A percentile compares a stretch with the other conserved stretches of the same genome.
These are phyloP conservation scores for Aureobasidium namibiae DNA, from an alignment of 2,329 filamentous ascomycete species.

Conservation along the genomic window DNA sequence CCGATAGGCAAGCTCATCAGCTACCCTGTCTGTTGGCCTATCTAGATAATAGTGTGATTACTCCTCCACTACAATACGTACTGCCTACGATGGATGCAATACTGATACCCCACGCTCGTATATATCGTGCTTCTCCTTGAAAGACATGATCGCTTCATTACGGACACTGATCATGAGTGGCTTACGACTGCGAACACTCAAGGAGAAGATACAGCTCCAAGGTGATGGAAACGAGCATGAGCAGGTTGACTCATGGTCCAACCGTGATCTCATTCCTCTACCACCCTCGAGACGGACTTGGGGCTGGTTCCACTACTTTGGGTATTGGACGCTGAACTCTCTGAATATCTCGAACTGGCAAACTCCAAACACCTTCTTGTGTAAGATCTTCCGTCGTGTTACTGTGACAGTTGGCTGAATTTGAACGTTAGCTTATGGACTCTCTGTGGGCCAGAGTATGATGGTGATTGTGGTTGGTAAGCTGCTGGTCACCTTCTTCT, in stretches of 20 bases:
- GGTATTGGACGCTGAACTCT: slow-evolving; percentile 3
- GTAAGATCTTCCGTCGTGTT: not conserved
- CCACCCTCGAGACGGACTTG: not conserved
- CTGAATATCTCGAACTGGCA: slow-evolving; percentile 10
- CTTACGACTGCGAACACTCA: not conserved
- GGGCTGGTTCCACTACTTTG: slow-evolving; percentile 9
- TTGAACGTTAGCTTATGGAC: not conserved
- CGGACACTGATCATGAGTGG: not conserved
- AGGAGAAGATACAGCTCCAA: not conserved
- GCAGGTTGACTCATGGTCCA: not conserved
- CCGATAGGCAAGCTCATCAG: not conserved
- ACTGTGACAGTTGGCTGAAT: not conserved
- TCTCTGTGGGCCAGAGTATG: slow-evolving; percentile 6
- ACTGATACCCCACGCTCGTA: not conserved
- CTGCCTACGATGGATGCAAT: too few species aligned
- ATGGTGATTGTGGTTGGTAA: slow-evolving; percentile 6
- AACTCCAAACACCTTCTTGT: slow-evolving; percentile 7
- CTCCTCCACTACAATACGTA: too few species aligned
- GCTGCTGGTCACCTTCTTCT: slow-evolving; percentile 3
- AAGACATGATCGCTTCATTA: not conserved
- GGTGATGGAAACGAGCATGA: not conserved
- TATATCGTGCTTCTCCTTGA: not conserved
- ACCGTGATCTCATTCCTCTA: not conserved
- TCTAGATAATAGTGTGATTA: too few species aligned
- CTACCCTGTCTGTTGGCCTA: not conserved